A percentile compares a stretch with the other conserved stretches of the same genome.
Conservation (phyloP, 2,329 filamentous ascomycete species). For the Colletotrichum sp. region DNA sequence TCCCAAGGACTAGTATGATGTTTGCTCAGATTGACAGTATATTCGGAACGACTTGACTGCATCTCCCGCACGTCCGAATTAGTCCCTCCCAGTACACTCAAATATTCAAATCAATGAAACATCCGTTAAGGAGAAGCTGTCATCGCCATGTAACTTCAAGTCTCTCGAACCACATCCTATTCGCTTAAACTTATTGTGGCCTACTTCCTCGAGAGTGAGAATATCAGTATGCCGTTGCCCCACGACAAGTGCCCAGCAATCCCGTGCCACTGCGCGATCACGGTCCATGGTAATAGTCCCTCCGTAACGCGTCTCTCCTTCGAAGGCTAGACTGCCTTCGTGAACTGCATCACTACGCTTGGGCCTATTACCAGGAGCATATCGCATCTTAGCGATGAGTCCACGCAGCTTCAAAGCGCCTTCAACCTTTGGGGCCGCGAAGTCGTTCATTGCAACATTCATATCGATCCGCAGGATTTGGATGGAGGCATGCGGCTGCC, state of each 20-base stretch:
- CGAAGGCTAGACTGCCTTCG: not conserved
- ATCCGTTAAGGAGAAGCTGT: no score
- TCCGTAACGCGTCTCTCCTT: not conserved
- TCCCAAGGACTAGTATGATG: conserved; percentile 22
- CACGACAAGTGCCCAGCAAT: not conserved
- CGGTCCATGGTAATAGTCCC: not conserved
- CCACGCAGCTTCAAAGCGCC: not conserved
- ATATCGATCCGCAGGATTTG: not conserved
- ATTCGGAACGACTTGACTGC: no score
- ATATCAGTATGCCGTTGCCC: no score
- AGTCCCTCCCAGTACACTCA: not conserved
- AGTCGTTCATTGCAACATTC: not conserved
- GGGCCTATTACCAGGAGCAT: not conserved
- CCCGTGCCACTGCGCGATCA: not conserved
- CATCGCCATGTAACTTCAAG: not conserved
- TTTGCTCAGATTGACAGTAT: not conserved
- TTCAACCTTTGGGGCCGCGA: not conserved
- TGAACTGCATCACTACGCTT: not conserved
- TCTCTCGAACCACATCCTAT: not conserved
- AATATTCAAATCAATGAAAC: no score
- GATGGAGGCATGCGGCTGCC: not conserved
- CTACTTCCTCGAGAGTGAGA: no score
- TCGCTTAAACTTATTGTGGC: no score
- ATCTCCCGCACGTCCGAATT: no score
- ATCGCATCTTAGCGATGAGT: not conserved